A percentile compares a stretch with the other conserved stretches of the same genome.
These are phyloP conservation scores for Bjerkandera adusta DNA, from an alignment of 1,284 basidiomycete genomes.

Conservation along the genomic window DNA sequence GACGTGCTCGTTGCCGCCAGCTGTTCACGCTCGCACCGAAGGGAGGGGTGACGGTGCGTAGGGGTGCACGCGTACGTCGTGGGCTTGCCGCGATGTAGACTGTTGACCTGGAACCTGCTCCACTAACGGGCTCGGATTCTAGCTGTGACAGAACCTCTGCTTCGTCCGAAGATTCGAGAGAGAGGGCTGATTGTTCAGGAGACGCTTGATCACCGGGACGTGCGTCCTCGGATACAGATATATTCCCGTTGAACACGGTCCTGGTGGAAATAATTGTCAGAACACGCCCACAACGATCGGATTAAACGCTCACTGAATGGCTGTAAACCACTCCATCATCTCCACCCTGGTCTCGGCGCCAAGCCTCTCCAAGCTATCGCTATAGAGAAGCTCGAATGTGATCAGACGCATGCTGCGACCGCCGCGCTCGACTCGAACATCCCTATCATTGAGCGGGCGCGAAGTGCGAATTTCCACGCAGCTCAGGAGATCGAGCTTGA, in stretches of 20 bases:
- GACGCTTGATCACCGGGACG: background rate
- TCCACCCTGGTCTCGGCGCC: conserved; percentile 9
- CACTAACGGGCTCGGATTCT: background rate
- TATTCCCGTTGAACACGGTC: conserved; percentile 12
- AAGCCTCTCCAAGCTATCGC: conserved; percentile 12
- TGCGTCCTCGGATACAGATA: conserved; percentile 1
- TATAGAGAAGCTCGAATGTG: conserved; percentile 13
- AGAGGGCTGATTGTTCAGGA: background rate
- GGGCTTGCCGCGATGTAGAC: conserved; percentile 6
- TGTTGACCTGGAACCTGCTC: background rate
- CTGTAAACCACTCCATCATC: conserved; percentile 14
- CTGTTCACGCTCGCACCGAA: conserved; percentile 1
- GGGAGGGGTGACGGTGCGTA: conserved; percentile 5
- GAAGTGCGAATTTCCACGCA: conserved; percentile 13
- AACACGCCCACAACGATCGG: background rate
- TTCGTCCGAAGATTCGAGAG: background rate
- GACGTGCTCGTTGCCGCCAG: conserved; percentile 3
- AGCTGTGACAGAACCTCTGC: too few relatives aligned
- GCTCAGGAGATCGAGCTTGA: conserved; percentile 10
- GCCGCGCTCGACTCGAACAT: conserved; percentile 5
- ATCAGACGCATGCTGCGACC: conserved; percentile 1
- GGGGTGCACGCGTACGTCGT: background rate
- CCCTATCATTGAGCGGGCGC: conserved; percentile 2
- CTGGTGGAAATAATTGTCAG: background rate
- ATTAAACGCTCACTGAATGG: conserved; percentile 12